These are phyloP conservation scores for Benincasa hispida DNA, from an alignment of 306 rosid species.

Conservation along the genomic window DNA sequence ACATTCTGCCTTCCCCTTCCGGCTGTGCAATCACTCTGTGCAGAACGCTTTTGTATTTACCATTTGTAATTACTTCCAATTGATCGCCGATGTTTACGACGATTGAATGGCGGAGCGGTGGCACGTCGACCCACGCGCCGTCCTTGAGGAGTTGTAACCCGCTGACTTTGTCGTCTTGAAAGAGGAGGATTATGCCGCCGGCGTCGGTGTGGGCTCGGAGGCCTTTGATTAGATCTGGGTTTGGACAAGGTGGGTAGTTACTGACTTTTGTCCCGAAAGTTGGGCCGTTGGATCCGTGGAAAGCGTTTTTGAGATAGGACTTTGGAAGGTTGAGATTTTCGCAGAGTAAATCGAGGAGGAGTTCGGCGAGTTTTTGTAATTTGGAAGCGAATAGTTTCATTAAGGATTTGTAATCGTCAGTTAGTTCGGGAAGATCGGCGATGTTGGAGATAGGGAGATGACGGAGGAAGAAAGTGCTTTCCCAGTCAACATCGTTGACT, in stretches of 20 bases:
- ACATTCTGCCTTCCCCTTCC: slow-evolving; percentile 67
- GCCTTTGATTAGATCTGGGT: slow-evolving; percentile 76
- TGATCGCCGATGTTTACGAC: slow-evolving; percentile 87
- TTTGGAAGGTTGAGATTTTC: slow-evolving; percentile 82
- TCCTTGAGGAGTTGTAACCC: slow-evolving; percentile 83
- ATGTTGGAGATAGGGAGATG: slow-evolving; percentile 74
- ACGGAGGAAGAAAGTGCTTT: slow-evolving; percentile 57
- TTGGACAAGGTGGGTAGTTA: slow-evolving; percentile 82
- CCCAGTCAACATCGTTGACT: slow-evolving; percentile 81
- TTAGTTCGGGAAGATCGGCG: slow-evolving; percentile 52
- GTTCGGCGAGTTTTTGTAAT: slow-evolving; percentile 62
- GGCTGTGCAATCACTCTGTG: slow-evolving; percentile 82
- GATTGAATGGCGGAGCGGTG: slow-evolving; percentile 82
- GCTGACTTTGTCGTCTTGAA: slow-evolving; percentile 85
- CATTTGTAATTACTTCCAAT: slow-evolving; percentile 75
- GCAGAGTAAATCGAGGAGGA: slow-evolving; percentile 61
- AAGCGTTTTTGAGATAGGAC: slow-evolving; percentile 64
- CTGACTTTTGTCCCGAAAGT: slow-evolving; percentile 89
- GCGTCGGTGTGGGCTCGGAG: slow-evolving; percentile 94
- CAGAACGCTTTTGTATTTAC: slow-evolving; percentile 72
- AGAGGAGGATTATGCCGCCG: slow-evolving; percentile 75
- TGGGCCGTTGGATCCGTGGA: slow-evolving; percentile 70
- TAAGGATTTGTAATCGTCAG: slow-evolving; percentile 50
- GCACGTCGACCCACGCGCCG: slow-evolving; percentile 73
- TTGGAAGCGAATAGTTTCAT: slow-evolving; percentile 72